Evolutionary conservation across 2,329 filamentous ascomycete species (phyloP).

Genomic region (Pseudocercospora musae): DNA sequence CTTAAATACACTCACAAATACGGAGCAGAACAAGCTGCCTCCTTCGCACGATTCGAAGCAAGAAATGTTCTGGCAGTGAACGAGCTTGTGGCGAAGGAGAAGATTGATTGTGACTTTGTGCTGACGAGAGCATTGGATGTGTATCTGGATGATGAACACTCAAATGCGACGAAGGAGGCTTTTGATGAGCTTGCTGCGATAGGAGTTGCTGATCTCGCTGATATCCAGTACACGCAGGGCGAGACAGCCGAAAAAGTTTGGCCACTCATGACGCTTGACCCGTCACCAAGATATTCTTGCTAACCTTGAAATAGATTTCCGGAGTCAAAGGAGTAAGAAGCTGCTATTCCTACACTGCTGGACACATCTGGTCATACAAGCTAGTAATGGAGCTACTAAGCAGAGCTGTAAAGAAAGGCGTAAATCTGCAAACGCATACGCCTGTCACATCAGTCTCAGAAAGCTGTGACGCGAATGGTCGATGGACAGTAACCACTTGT

Average conservation of each 20-base stretch:
- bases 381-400: constrained; percentile 20
- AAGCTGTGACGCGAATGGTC: neutral
- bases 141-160: constrained; percentile 26
- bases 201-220: constrained; percentile 1
- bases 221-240: neutral
- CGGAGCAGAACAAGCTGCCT: constrained; percentile 28
- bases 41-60: neutral
- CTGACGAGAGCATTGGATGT: constrained; percentile 41
- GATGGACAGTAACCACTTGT: constrained; percentile 10
- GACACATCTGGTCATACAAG: constrained; percentile 24
- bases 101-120: constrained; percentile 45
- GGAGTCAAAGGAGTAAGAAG: constrained; percentile 14
- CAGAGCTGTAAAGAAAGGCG: constrained; percentile 27
- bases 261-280: neutral
- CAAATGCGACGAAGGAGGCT: constrained; percentile 4
- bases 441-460: constrained; percentile 45
- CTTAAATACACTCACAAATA: constrained; percentile 3
- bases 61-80: constrained; percentile 17
- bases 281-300: neutral
- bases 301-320: constrained; percentile 9
- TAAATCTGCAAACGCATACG: constrained; percentile 72
- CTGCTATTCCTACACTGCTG: constrained; percentile 7
- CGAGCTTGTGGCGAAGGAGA: constrained; percentile 35
- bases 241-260: neutral
- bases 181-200: constrained; percentile 4